Conservation (phyloP, 2,329 filamentous ascomycete genomes). For the Aaosphaeria pasadenensis region DNA sequence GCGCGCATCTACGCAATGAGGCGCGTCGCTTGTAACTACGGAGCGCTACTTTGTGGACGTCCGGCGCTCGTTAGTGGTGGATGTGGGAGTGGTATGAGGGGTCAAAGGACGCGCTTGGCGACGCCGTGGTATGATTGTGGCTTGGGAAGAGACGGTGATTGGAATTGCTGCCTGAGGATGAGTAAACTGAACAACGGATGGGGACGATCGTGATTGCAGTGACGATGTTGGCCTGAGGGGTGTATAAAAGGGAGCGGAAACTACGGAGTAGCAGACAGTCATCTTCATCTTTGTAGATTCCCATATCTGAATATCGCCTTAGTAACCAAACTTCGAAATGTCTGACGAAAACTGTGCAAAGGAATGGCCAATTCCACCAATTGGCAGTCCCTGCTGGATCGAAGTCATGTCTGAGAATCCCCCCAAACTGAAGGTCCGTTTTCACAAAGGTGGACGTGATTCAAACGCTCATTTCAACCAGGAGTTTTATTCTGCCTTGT, state of each 20-base stretch:
- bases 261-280: not conserved
- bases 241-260: not conserved
- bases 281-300: not conserved
- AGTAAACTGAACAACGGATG: not conserved
- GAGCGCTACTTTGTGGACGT: too few relatives aligned
- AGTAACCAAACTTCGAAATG: not conserved
- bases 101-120: not conserved
- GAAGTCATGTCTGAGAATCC: conserved; percentile 17
- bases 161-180: not conserved
- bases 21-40: conserved; percentile 4
- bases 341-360: conserved; percentile 2
- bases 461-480: not conserved
- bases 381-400: conserved; percentile 17
- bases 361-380: conserved; percentile 3
- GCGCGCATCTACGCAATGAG: not conserved
- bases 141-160: not conserved
- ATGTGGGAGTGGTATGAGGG: not conserved
- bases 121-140: not conserved
- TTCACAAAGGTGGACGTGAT: not conserved
- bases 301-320: not conserved
- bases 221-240: not conserved
- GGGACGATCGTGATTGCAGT: not conserved
- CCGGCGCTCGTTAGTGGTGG: not conserved
- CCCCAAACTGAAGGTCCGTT: conserved; percentile 13
- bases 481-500: conserved; percentile 18